A percentile compares a stretch with the other conserved stretches of the same genome.
These are phyloP conservation scores for Capronia coronata DNA, from an alignment of 2,329 filamentous ascomycete species.

Conservation along the genomic window DNA sequence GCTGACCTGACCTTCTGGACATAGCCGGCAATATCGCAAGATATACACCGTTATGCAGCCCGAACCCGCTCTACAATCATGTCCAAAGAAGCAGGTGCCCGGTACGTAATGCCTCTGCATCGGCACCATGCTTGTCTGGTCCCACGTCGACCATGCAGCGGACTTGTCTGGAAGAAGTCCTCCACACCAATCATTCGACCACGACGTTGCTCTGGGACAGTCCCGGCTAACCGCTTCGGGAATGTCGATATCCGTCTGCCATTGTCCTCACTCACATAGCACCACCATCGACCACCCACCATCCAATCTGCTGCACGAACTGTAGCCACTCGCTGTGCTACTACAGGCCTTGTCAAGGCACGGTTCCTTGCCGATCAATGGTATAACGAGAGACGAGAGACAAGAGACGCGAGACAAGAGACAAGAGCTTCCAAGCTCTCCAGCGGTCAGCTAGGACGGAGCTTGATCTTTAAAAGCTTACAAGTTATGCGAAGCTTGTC, in stretches of 20 bases:
- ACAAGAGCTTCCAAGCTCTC: neutral
- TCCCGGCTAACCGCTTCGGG: neutral
- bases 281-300: too few species aligned
- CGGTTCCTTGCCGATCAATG: neutral
- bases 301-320: neutral
- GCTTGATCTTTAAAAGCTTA: neutral
- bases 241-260: neutral
- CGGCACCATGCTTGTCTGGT: neutral
- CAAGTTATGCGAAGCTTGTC: neutral
- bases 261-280: neutral
- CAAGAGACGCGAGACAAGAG: neutral
- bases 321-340: neutral
- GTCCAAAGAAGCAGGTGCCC: too few species aligned
- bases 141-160: neutral
- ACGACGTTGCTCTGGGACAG: neutral
- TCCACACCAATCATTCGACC: constrained; percentile 7
- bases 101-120: too few species aligned
- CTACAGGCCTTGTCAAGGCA: neutral
- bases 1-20: too few species aligned
- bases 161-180: neutral
- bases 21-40: too few species aligned
- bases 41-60: too few species aligned
- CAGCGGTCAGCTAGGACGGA: neutral
- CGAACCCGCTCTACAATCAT: too few species aligned
- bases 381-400: neutral